Conservation (phyloP, 2,329 filamentous ascomycete species). For the Trichoderma harzianum region DNA sequence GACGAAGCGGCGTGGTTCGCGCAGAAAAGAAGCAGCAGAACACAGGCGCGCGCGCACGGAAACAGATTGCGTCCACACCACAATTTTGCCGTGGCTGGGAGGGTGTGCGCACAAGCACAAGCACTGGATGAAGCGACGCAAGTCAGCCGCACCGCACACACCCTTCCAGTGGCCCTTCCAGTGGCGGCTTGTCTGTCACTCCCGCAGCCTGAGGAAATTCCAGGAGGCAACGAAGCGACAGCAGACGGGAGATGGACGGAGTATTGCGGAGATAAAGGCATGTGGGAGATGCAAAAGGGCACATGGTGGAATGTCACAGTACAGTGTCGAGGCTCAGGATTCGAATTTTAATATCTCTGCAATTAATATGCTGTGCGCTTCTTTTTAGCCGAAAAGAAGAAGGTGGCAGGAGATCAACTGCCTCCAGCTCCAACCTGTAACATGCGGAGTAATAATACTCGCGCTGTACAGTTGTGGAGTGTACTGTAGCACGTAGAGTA, state of each 20-base stretch:
- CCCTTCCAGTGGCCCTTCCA: not conserved
- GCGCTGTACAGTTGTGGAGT: not conserved
- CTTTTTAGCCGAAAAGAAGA: constrained; percentile 5
- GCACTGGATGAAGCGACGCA: constrained; percentile 10
- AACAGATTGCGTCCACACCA: constrained; percentile 12
- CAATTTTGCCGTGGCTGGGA: constrained; percentile 10
- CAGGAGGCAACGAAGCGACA: constrained; percentile 2
- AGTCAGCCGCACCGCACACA: constrained; percentile 17
- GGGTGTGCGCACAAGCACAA: constrained; percentile 2
- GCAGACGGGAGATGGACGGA: constrained; percentile 3
- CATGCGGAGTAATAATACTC: not conserved
- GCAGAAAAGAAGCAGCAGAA: constrained; percentile 17
- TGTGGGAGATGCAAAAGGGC: not conserved
- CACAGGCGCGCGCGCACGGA: constrained; percentile 12
- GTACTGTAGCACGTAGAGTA: not conserved
- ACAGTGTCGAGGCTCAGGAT: not conserved
- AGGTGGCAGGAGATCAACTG: not conserved
- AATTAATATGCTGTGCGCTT: not conserved
- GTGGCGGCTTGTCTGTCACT: not conserved
- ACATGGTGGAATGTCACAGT: not conserved
- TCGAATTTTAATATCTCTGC: not conserved
- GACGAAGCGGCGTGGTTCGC: constrained; percentile 17
- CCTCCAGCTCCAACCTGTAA: not conserved
- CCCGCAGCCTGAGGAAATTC: not conserved
- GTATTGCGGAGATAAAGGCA: not conserved